These are phyloP conservation scores for Leptographium lundbergii DNA, from an alignment of 2,329 filamentous ascomycete genomes.

Conservation along the genomic window DNA sequence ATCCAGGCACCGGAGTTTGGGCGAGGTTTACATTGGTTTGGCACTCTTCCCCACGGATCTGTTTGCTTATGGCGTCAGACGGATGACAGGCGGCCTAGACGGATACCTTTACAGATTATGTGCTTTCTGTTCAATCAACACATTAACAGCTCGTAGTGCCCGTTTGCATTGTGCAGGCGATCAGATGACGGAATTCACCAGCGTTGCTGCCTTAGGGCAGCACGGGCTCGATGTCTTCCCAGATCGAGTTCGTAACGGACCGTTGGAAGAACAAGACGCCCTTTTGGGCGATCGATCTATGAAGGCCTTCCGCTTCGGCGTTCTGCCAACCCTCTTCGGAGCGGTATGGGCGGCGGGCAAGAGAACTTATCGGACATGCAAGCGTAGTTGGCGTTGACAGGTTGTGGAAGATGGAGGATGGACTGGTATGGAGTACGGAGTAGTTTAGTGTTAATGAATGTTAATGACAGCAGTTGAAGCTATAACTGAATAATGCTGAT, in stretches of 20 bases:
- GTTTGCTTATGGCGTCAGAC: neutral
- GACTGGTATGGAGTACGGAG: no score
- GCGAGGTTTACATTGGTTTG: neutral
- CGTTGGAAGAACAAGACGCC: conserved; percentile 54
- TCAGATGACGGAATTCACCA: conserved; percentile 27
- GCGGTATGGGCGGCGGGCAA: conserved; percentile 26
- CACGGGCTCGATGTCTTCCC: conserved; percentile 54
- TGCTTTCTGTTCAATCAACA: neutral
- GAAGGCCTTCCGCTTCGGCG: conserved; percentile 25
- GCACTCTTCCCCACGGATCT: neutral
- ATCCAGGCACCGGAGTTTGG: conserved; percentile 1
- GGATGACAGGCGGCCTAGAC: neutral
- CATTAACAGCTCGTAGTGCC: neutral
- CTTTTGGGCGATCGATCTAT: conserved; percentile 18
- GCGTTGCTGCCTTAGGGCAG: conserved; percentile 63
- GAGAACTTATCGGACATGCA: conserved; percentile 26
- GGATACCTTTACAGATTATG: neutral
- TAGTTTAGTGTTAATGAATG: no score
- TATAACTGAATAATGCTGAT: no score
- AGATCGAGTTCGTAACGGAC: conserved; percentile 70
- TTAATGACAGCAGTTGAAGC: no score
- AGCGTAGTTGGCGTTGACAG: neutral
- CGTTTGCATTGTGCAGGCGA: neutral
- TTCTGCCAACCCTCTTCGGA: conserved; percentile 17
- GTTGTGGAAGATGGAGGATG: no score